Conservation (phyloP, 2,329 filamentous ascomycete species). For the Sporothrix curviconia region DNA sequence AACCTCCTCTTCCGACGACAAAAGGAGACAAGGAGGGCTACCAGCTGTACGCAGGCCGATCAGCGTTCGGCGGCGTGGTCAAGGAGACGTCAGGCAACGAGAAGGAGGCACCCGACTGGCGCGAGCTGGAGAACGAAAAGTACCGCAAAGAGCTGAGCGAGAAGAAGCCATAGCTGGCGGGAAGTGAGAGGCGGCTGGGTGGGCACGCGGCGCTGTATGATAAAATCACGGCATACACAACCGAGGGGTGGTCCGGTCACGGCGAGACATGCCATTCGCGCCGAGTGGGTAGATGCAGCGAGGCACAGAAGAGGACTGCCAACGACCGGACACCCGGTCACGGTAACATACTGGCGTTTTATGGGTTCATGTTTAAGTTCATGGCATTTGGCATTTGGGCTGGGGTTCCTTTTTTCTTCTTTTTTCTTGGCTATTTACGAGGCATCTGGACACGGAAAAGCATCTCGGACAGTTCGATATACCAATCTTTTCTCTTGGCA, state of each 20-base stretch:
- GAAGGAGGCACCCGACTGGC: constrained; percentile 53
- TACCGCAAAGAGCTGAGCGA: constrained; percentile 36
- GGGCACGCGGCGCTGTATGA: not conserved
- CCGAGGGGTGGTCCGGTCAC: no score
- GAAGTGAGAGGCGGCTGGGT: not conserved
- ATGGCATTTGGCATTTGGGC: not conserved
- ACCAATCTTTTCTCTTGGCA: constrained; percentile 6
- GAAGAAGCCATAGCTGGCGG: constrained; percentile 18
- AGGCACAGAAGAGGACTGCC: not conserved
- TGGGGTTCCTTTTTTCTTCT: not conserved
- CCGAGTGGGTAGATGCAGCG: no score
- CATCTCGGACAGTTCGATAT: not conserved
- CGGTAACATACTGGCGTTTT: constrained; percentile 4
- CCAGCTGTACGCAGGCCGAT: constrained; percentile 73
- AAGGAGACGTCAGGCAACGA: constrained; percentile 64
- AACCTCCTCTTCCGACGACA: constrained; percentile 45
- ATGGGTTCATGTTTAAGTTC: no score
- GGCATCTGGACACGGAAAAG: not conserved
- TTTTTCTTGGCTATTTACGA: no score
- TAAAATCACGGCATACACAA: not conserved
- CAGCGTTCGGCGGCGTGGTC: constrained; percentile 59
- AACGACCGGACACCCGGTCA: not conserved
- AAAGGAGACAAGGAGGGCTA: constrained; percentile 43
- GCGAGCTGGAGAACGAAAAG: constrained; percentile 58
- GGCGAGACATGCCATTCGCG: not conserved